Percentiles rank a stretch among this genome's conserved stretches.
Conservation (phyloP, 306 rosid genomes). For the Cajanus cajan region DNA sequence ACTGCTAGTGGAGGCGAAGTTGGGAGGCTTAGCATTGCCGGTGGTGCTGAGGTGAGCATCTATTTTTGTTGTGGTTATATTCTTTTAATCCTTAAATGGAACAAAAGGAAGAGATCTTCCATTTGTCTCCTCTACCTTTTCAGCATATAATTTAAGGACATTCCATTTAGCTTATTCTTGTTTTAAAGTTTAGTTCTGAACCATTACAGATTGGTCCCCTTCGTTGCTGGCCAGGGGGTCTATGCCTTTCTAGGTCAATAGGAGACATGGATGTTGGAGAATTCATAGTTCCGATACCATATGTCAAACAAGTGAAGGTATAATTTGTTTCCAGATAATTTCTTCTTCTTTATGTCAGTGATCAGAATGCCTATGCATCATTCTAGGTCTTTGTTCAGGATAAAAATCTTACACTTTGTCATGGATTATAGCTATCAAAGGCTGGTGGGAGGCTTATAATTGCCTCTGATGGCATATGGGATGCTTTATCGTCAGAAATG, state of each 20-base stretch:
- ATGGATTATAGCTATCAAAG: conserved; percentile 61
- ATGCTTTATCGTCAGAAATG: conserved; percentile 81
- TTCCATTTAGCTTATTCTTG: conserved; percentile 12
- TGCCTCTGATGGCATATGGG: conserved; percentile 99
- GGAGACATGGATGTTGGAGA: conserved; percentile 99
- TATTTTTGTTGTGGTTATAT: background rate
- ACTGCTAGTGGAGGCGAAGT: conserved; percentile 98
- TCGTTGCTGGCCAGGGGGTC: conserved; percentile 99
- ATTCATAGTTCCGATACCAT: conserved; percentile 88
- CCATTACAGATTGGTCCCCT: conserved; percentile 90
- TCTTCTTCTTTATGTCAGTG: background rate
- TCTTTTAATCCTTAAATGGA: background rate
- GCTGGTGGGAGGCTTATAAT: conserved; percentile 93
- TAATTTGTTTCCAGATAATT: background rate
- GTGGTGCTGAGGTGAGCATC: conserved; percentile 84
- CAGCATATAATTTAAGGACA: background rate
- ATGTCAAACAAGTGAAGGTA: conserved; percentile 98
- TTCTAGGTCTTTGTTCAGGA: conserved; percentile 5
- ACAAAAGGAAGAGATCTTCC: background rate
- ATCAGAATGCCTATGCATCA: conserved; percentile 16
- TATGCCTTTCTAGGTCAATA: conserved; percentile 95
- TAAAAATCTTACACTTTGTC: conserved; percentile 36
- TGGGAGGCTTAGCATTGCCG: conserved; percentile 91
- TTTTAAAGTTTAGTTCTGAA: conserved; percentile 30
- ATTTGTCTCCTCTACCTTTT: background rate